These are phyloP conservation scores for Saccharomycopsis fermentans DNA, from an alignment of 805 yeast genomes.

Conservation along the genomic window DNA sequence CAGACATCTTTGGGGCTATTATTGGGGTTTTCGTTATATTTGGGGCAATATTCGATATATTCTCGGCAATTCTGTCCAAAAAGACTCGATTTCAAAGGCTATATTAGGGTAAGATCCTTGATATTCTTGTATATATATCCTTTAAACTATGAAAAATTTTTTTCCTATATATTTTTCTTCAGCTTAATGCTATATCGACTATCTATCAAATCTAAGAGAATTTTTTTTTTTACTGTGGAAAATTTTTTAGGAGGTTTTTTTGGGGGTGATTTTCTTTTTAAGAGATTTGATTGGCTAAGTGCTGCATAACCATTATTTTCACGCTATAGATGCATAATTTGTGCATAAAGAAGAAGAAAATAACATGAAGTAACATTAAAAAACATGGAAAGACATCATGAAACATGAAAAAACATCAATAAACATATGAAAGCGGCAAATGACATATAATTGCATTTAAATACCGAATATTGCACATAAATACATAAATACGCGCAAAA, in stretches of 20 bases:
- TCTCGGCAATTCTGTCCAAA: not conserved
- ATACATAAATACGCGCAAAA: not conserved
- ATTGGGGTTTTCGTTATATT: too few species aligned
- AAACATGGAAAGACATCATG: too few species aligned
- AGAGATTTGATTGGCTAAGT: not conserved
- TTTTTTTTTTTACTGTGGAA: not conserved
- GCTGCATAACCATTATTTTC: not conserved
- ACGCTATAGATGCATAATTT: too few species aligned
- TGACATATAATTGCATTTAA: not conserved
- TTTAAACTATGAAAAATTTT: not conserved
- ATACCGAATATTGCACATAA: not conserved
- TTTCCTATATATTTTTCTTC: not conserved
- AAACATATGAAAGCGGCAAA: too few species aligned
- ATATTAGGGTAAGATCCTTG: too few species aligned
- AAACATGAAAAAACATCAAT: too few species aligned
- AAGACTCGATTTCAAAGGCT: too few species aligned
- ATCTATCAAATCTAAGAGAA: not conserved
- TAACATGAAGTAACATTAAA: too few species aligned
- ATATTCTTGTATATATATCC: too few species aligned
- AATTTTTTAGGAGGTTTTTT: not conserved
- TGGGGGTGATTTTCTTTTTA: not conserved
- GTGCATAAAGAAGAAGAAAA: too few species aligned
- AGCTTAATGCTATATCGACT: too few species aligned
- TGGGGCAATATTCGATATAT: too few species aligned
- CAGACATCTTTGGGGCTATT: slow-evolving; percentile 26